Percentiles rank a stretch among this genome's conserved stretches.
Conservation (phyloP, 345 rosid genomes). For the Syzygium aromaticum region DNA sequence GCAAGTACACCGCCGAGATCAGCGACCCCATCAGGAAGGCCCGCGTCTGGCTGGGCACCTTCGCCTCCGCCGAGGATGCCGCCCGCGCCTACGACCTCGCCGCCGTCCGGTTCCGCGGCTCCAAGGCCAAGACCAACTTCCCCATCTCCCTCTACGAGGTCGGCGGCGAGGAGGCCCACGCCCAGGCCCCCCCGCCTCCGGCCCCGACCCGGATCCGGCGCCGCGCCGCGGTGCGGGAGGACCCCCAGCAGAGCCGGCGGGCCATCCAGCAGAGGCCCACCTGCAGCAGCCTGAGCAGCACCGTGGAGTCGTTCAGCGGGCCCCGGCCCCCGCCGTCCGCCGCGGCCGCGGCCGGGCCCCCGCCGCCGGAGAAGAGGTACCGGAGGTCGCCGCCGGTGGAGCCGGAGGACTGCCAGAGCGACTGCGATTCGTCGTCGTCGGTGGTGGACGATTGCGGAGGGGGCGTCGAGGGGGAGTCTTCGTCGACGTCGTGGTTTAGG, state of each 20-base stretch:
- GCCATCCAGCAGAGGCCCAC: slow-evolving; percentile 57
- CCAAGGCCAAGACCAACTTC: slow-evolving; percentile 88
- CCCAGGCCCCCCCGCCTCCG: no score
- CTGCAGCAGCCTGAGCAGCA: slow-evolving; percentile 88
- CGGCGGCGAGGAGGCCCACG: slow-evolving; percentile 4
- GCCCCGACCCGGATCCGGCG: not conserved
- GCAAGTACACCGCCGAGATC: slow-evolving; percentile 90
- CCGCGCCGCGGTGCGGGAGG: not conserved
- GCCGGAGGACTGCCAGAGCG: slow-evolving; percentile 87
- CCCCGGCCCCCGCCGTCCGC: slow-evolving; percentile 36
- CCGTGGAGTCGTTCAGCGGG: slow-evolving; percentile 89
- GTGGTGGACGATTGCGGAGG: slow-evolving; percentile 57
- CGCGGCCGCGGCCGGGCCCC: slow-evolving; percentile 6
- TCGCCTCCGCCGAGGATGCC: slow-evolving; percentile 85
- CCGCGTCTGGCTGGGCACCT: slow-evolving; percentile 92
- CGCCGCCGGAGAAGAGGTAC: slow-evolving; percentile 19
- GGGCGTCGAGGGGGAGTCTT: slow-evolving; percentile 10
- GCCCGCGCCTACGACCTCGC: slow-evolving; percentile 90
- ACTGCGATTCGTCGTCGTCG: slow-evolving; percentile 91
- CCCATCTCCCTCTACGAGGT: slow-evolving; percentile 19
- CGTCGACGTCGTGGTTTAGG: slow-evolving; percentile 32
- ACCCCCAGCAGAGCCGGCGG: slow-evolving; percentile 22
- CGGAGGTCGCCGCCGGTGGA: slow-evolving; percentile 55
- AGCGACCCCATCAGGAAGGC: slow-evolving; percentile 83
- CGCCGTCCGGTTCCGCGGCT: slow-evolving; percentile 71